Percentiles rank a stretch among this genome's conserved stretches.
Evolutionary conservation across 768 basidiomycete genomes (phyloP).

Genomic region (Erythrobasidium yunnanense): DNA sequence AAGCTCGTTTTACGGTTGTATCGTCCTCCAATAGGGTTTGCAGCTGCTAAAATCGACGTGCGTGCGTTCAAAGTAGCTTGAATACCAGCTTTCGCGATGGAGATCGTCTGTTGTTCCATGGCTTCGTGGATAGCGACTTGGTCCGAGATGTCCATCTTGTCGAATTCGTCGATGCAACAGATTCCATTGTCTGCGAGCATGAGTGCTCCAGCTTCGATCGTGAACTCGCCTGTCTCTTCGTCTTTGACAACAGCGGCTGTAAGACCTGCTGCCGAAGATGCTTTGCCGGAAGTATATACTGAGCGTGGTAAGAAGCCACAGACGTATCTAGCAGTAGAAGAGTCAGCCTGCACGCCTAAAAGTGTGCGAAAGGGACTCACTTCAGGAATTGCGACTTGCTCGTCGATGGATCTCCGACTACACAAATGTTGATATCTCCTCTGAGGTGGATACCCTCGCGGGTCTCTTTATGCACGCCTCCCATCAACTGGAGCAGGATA

Average conservation of each 20-base stretch:
- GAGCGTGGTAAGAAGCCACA: constrained; percentile 96
- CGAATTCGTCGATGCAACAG: constrained; percentile 99
- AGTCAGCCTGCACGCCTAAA: too few species aligned
- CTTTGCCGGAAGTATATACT: constrained; percentile 98
- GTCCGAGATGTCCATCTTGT: constrained; percentile 98
- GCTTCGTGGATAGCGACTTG: constrained; percentile 99
- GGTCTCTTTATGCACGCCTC: constrained; percentile 95
- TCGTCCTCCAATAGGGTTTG: constrained; percentile 91
- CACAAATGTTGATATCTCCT: constrained; percentile 96
- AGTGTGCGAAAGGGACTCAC: constrained; percentile 47
- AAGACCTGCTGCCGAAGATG: constrained; percentile 94
- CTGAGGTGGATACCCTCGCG: constrained; percentile 94
- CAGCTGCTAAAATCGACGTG: constrained; percentile 92
- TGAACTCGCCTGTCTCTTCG: constrained; percentile 98
- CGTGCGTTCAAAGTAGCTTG: constrained; percentile 96
- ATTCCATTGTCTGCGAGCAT: constrained; percentile 99
- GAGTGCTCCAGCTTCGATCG: constrained; percentile 95
- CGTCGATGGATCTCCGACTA: constrained; percentile 91
- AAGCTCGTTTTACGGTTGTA: constrained; percentile 91
- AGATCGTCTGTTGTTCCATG: constrained; percentile 99
- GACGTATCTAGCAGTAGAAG: constrained; percentile 75
- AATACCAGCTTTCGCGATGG: constrained; percentile 97
- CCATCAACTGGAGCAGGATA: constrained; percentile 87
- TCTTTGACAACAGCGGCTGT: constrained; percentile 97
- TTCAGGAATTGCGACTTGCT: constrained; percentile 99